Evolutionary conservation across 1,284 basidiomycete species (phyloP).

Genomic region (Leccinum angustisporum): DNA sequence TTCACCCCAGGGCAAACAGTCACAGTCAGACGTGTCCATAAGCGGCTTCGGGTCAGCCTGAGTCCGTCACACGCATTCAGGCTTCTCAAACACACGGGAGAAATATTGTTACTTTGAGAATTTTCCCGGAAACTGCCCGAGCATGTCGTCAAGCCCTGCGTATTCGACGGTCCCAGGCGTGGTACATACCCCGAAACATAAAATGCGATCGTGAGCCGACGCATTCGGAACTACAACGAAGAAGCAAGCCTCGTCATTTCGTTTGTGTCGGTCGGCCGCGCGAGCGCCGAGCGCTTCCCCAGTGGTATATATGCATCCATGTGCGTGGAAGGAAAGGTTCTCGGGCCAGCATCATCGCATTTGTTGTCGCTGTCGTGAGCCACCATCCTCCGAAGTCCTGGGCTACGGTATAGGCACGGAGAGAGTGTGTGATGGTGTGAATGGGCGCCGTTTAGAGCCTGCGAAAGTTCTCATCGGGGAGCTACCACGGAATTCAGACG

Average conservation of each 20-base stretch:
- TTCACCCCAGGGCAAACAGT: not conserved
- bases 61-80: not conserved
- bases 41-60: constrained; percentile 13
- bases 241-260: not conserved
- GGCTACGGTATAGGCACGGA: not conserved
- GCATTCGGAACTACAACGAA: not conserved
- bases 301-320: not conserved
- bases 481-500: not conserved
- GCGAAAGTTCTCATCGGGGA: not conserved
- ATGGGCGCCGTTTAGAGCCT: not conserved
- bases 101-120: not conserved
- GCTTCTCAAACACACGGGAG: not conserved
- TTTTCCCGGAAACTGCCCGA: not conserved
- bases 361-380: not conserved
- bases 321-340: not conserved
- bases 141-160: not conserved
- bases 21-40: not conserved
- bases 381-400: not conserved
- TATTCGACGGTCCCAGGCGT: not conserved
- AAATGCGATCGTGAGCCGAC: not conserved
- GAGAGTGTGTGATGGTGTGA: not conserved
- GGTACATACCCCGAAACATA: not conserved
- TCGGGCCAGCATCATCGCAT: not conserved
- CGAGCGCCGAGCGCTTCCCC: not conserved
- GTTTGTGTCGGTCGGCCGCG: not conserved